Evolutionary conservation across 805 yeast genomes (phyloP).

Genomic region (Spathaspora arborariae): DNA sequence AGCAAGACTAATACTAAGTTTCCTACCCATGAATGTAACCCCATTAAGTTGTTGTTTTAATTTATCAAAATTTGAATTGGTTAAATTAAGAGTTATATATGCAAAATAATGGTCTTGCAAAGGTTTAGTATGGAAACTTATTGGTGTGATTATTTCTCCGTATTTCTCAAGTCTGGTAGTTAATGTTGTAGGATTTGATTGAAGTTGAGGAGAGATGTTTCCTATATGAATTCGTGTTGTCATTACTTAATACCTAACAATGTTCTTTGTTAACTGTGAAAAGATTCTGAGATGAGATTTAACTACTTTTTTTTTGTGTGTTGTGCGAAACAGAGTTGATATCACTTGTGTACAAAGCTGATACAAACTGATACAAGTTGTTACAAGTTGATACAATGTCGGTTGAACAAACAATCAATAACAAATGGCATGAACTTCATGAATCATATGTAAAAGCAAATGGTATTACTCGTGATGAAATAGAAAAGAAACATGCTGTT

Average conservation of each 20-base stretch:
- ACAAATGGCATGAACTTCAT: neutral
- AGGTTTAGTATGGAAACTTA: constrained; percentile 56
- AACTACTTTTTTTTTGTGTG: neutral
- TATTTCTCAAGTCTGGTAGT: constrained; percentile 54
- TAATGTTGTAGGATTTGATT: constrained; percentile 44
- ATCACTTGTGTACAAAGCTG: too few relatives aligned
- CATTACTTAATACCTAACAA: neutral
- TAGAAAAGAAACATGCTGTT: neutral
- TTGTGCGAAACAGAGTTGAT: neutral
- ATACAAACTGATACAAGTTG: too few relatives aligned
- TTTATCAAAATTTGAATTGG: constrained; percentile 41
- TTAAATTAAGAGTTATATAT: constrained; percentile 56
- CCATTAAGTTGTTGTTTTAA: constrained; percentile 63
- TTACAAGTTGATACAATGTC: neutral
- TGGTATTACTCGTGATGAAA: neutral
- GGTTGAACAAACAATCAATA: neutral
- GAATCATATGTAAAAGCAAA: neutral
- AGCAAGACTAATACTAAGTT: constrained; percentile 59
- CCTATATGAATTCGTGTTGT: constrained; percentile 58
- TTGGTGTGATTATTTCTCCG: constrained; percentile 48
- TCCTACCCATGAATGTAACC: constrained; percentile 70
- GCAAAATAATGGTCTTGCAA: constrained; percentile 57
- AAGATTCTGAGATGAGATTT: neutral
- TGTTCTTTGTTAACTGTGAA: neutral
- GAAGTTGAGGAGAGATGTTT: constrained; percentile 53